Percentiles rank a stretch among this genome's conserved stretches.
phyloP scores from a whole-genome alignment of 2,329 filamentous ascomycete species.

The Coleophoma cylindrospora region DNA sequence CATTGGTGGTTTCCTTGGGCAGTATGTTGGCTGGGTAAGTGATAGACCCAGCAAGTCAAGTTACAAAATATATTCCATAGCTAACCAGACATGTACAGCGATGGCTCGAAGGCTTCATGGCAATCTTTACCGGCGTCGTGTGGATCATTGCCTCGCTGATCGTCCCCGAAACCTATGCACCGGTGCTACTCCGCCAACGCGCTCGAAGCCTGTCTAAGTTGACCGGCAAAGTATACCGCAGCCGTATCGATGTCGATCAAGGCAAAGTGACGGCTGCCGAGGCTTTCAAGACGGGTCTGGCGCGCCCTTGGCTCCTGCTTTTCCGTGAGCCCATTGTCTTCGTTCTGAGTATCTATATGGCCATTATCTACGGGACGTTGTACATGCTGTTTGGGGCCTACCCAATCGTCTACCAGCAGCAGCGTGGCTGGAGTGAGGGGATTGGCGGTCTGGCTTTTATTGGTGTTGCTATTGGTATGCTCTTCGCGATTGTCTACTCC shows the following conservation, averaged over 20 bases:
- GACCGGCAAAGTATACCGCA: conserved; percentile 51
- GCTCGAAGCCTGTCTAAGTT: conserved; percentile 41
- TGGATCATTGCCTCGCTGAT: conserved; percentile 46
- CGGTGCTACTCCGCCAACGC: conserved; percentile 45
- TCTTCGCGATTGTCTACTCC: conserved; percentile 46
- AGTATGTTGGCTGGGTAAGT: conserved; percentile 62
- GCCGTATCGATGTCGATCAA: conserved; percentile 41
- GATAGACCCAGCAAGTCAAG: conserved; percentile 11
- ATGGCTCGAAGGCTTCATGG: conserved; percentile 48
- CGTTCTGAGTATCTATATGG: conserved; percentile 61
- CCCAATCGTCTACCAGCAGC: conserved; percentile 58
- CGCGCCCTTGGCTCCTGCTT: conserved; percentile 62
- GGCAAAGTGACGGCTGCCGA: conserved; percentile 35
- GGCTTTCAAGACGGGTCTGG: conserved; percentile 49
- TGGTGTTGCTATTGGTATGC: conserved; percentile 63
- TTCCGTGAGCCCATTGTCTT: conserved; percentile 66
- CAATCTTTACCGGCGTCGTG: conserved; percentile 55
- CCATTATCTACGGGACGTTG: conserved; percentile 48
- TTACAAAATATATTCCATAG: too few relatives aligned
- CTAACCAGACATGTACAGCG: too few relatives aligned
- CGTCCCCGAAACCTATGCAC: conserved; percentile 55
- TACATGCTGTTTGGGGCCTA: conserved; percentile 55
- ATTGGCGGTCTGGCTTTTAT: conserved; percentile 62
- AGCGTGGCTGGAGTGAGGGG: conserved; percentile 52
- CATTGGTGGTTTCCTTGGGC: conserved; percentile 60